A percentile compares a stretch with the other conserved stretches of the same genome.
These are phyloP conservation scores for Corymbia maculata DNA, from an alignment of 345 rosid genomes.

Conservation along the genomic window DNA sequence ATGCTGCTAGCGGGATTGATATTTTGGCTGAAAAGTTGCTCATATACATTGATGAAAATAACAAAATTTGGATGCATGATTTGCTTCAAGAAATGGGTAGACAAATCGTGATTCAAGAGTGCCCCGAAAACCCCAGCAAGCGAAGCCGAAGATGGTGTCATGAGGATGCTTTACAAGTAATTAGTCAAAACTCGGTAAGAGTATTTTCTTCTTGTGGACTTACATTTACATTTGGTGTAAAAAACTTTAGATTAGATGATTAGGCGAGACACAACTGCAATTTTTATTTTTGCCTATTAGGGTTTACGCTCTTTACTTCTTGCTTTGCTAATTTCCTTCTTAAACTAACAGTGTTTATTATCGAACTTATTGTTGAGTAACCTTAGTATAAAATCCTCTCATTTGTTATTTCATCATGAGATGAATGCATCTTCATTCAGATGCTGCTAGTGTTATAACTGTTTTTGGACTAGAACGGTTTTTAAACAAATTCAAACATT, in stretches of 20 bases:
- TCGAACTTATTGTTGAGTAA: neutral
- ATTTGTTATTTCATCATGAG: neutral
- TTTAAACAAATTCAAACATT: neutral
- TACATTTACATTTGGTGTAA: neutral
- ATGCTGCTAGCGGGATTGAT: neutral
- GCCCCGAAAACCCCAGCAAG: neutral
- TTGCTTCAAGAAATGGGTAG: neutral
- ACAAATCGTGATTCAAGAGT: neutral
- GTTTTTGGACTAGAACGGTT: neutral
- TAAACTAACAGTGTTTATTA: neutral
- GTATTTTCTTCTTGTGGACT: neutral
- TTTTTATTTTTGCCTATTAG: neutral
- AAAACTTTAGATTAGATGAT: neutral
- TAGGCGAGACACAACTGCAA: neutral
- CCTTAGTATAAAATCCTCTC: neutral
- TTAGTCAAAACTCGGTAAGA: neutral
- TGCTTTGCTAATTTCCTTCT: neutral
- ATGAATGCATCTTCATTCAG: neutral
- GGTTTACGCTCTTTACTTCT: neutral
- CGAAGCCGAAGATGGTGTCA: neutral
- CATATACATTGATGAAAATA: neutral
- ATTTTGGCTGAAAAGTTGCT: neutral
- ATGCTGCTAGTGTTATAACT: neutral
- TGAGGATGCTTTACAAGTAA: neutral
- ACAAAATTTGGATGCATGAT: neutral